phyloP scores from a whole-genome alignment of 768 basidiomycete genomes.

The Amanita inopinata region DNA sequence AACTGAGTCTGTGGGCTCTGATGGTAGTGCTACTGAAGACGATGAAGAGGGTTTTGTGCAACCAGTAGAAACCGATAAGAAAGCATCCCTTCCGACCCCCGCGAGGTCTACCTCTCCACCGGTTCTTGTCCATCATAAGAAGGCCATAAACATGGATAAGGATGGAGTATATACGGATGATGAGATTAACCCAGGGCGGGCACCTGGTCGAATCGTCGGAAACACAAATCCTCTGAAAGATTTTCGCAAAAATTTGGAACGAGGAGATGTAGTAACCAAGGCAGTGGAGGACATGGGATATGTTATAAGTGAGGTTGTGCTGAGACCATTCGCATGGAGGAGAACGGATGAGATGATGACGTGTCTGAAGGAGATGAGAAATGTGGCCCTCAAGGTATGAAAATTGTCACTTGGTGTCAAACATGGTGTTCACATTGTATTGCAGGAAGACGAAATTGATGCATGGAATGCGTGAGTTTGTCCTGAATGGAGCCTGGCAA shows the following conservation, averaged over 20 bases:
- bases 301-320: constrained; percentile 62
- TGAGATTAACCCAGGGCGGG: constrained; percentile 41
- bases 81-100: constrained; percentile 28
- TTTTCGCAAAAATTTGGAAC: constrained; percentile 59
- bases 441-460: constrained; percentile 73
- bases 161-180: too few species aligned
- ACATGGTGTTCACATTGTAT: not conserved
- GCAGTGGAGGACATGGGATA: constrained; percentile 72
- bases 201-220: constrained; percentile 69
- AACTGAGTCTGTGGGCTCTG: constrained; percentile 18
- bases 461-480: constrained; percentile 63
- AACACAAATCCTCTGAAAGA: constrained; percentile 65
- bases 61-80: constrained; percentile 7
- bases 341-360: constrained; percentile 63
- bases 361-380: constrained; percentile 61
- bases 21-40: constrained; percentile 47
- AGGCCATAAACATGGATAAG: not conserved
- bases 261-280: constrained; percentile 76
- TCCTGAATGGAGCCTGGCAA: not conserved
- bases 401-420: not conserved
- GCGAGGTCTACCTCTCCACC: constrained; percentile 26
- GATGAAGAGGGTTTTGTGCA: constrained; percentile 29
- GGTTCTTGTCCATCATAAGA: constrained; percentile 8
- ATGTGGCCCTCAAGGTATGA: constrained; percentile 53
- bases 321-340: constrained; percentile 59